phyloP scores from a whole-genome alignment of 805 yeast genomes.

The Blastobotrys mokoenaii region DNA sequence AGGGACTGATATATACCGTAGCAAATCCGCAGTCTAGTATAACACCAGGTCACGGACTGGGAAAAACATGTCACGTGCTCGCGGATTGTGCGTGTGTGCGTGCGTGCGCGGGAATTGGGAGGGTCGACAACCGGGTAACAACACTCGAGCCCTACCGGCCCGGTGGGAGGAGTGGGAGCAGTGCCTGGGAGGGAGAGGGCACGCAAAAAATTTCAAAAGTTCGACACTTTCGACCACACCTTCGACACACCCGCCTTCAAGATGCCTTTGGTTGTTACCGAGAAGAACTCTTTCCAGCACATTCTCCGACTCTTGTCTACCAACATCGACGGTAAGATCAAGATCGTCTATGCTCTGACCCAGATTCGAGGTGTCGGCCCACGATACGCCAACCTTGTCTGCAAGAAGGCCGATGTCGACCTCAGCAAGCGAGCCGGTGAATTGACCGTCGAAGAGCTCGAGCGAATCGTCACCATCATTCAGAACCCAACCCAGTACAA shows the following conservation, averaged over 20 bases:
- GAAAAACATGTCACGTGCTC: no score
- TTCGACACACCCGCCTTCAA: slow-evolving; percentile 25
- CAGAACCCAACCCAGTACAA: slow-evolving; percentile 99
- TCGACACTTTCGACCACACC: neutral
- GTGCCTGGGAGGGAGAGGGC: no score
- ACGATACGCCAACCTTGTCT: slow-evolving; percentile 99
- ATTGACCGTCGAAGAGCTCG: slow-evolving; percentile 99
- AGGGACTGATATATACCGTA: no score
- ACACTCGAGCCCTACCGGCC: no score
- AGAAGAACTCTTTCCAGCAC: slow-evolving; percentile 99
- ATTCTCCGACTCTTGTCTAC: slow-evolving; percentile 99
- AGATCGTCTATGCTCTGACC: slow-evolving; percentile 99
- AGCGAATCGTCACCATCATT: slow-evolving; percentile 99
- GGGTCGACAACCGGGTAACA: no score
- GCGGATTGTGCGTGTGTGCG: no score
- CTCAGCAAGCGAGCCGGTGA: slow-evolving; percentile 99
- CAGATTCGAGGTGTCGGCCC: slow-evolving; percentile 99
- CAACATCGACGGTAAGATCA: slow-evolving; percentile 99
- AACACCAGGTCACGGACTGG: no score
- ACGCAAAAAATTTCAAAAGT: neutral
- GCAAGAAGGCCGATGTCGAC: slow-evolving; percentile 99
- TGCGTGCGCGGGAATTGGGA: no score
- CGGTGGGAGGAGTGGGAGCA: no score
- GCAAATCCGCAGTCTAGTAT: no score
- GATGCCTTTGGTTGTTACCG: slow-evolving; percentile 97